Conservation (phyloP, 2,329 filamentous ascomycete species). For the Cercospora zeae-maydis region DNA sequence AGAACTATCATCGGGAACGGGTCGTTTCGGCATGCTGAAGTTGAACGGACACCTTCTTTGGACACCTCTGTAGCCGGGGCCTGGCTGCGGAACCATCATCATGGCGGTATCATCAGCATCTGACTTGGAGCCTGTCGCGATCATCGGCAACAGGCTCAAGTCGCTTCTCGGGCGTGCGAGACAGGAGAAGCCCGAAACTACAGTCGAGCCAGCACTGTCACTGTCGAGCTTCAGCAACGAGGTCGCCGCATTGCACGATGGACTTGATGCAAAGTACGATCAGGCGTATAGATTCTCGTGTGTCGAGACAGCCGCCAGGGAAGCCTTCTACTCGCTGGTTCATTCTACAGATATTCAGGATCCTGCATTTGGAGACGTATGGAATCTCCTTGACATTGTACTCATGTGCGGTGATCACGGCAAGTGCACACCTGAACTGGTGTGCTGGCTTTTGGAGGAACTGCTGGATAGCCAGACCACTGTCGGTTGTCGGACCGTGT, state of each 20-base stretch:
- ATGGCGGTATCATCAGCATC: conserved; percentile 31
- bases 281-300: conserved; percentile 50
- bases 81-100: background rate
- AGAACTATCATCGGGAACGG: background rate
- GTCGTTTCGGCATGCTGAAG: background rate
- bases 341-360: conserved; percentile 67
- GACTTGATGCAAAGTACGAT: conserved; percentile 28
- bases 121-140: conserved; percentile 30
- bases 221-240: conserved; percentile 38
- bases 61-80: background rate
- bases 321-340: conserved; percentile 63
- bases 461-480: conserved; percentile 95
- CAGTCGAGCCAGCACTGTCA: conserved; percentile 46
- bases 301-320: conserved; percentile 78
- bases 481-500: conserved; percentile 81
- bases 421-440: conserved; percentile 69
- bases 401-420: conserved; percentile 68
- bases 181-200: conserved; percentile 39
- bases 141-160: conserved; percentile 34
- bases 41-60: background rate
- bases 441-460: conserved; percentile 91
- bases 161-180: conserved; percentile 42
- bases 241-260: conserved; percentile 29
- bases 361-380: conserved; percentile 75
- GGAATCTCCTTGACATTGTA: conserved; percentile 92